Evolutionary conservation across 768 basidiomycete genomes (phyloP).

Genomic region (Leccinum olivaceopallidum): DNA sequence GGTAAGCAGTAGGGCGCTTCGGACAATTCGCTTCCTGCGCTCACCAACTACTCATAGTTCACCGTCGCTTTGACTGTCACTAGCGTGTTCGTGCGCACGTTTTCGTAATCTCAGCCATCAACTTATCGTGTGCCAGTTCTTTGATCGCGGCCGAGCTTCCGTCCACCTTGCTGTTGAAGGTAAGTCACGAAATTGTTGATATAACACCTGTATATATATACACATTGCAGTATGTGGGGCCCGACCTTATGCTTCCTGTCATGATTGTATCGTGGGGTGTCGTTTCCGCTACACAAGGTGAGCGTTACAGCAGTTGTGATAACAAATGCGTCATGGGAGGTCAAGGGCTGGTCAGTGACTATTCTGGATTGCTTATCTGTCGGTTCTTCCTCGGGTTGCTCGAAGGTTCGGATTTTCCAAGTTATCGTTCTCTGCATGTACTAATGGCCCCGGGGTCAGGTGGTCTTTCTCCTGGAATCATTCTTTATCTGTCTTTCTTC

Average conservation of each 20-base stretch:
- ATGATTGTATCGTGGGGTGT: conserved; percentile 62
- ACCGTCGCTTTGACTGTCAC: conserved; percentile 34
- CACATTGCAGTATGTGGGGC: conserved; percentile 39
- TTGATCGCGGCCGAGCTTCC: conserved; percentile 61
- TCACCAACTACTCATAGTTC: conserved; percentile 28
- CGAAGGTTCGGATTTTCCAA: conserved; percentile 46
- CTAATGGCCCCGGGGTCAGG: conserved; percentile 31
- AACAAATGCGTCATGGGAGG: not conserved
- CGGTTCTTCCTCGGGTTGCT: conserved; percentile 52
- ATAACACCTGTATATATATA: not conserved
- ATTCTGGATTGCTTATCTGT: conserved; percentile 52
- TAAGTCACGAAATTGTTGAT: conserved; percentile 5
- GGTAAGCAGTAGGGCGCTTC: conserved; percentile 7
- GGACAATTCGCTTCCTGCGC: not conserved
- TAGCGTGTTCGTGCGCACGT: conserved; percentile 21
- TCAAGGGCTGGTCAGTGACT: conserved; percentile 47
- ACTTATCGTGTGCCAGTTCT: conserved; percentile 29
- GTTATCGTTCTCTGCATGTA: conserved; percentile 3
- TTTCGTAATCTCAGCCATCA: not conserved
- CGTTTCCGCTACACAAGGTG: conserved; percentile 60
- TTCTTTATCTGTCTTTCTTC: conserved; percentile 56
- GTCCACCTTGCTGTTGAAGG: conserved; percentile 58
- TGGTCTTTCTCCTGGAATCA: conserved; percentile 58
- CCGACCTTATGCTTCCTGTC: conserved; percentile 57
- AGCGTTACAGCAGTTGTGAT: not conserved